phyloP scores from a whole-genome alignment of 78 protist species.

The Dictyostelium purpureum region DNA sequence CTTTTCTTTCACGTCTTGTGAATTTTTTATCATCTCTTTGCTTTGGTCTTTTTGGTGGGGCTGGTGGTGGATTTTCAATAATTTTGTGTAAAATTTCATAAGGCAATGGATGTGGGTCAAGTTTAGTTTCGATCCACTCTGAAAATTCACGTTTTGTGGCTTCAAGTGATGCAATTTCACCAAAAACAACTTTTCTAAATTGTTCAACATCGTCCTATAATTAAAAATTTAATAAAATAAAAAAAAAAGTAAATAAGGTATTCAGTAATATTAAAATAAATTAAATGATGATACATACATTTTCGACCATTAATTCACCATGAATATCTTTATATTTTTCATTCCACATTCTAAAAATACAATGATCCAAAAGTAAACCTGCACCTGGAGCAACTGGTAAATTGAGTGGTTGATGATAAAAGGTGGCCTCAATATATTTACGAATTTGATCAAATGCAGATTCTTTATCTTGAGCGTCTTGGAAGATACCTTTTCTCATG shows the following conservation, averaged over 20 bases:
- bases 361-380: conserved; percentile 55
- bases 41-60: conserved; percentile 41
- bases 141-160: neutral
- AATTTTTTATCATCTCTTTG: neutral
- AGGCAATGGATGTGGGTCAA: conserved; percentile 59
- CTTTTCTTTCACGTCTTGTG: neutral
- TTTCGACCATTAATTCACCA: conserved; percentile 30
- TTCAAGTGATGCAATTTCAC: conserved; percentile 46
- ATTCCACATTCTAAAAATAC: conserved; percentile 44
- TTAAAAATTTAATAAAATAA: too few relatives aligned
- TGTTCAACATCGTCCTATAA: conserved; percentile 9
- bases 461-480: neutral
- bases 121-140: conserved; percentile 1
- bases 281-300: neutral
- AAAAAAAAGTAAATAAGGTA: too few relatives aligned
- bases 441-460: neutral
- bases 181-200: conserved; percentile 36
- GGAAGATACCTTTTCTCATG: conserved; percentile 51
- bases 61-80: conserved; percentile 37
- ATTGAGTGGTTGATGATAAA: conserved; percentile 24
- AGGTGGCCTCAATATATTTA: conserved; percentile 11
- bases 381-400: conserved; percentile 76
- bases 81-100: neutral
- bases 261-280: neutral
- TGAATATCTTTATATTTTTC: conserved; percentile 2